Conservation (phyloP, 345 rosid genomes). For the Arabidopsis arenosa region DNA sequence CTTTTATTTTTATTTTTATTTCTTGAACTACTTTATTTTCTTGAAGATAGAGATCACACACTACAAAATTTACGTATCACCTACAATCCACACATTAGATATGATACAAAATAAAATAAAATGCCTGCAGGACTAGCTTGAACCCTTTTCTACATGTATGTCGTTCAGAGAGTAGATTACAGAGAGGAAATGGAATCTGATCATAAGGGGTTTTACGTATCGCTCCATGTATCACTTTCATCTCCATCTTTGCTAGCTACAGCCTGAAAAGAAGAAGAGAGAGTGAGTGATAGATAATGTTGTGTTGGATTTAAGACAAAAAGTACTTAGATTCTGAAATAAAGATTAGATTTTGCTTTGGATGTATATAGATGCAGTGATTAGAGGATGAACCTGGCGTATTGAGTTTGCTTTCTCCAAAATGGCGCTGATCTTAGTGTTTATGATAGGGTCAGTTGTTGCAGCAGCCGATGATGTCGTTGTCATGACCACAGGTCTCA, state of each 20-base stretch:
- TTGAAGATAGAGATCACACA: conserved; percentile 29
- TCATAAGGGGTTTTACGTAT: conserved; percentile 29
- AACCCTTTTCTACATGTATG: not conserved
- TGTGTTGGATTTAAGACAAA: conserved; percentile 15
- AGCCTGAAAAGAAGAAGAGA: conserved; percentile 57
- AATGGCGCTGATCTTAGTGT: conserved; percentile 73
- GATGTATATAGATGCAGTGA: not conserved
- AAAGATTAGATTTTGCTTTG: conserved; percentile 5
- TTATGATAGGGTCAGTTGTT: conserved; percentile 53
- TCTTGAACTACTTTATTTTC: conserved; percentile 22
- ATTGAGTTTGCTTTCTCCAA: conserved; percentile 95
- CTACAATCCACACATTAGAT: conserved; percentile 35
- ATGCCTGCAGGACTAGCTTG: conserved; percentile 28
- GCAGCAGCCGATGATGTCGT: conserved; percentile 53
- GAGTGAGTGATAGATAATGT: not conserved
- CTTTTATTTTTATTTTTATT: not conserved
- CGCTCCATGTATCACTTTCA: conserved; percentile 87
- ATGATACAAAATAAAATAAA: conserved; percentile 16
- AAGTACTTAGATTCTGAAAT: conserved; percentile 17
- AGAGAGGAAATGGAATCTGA: conserved; percentile 1
- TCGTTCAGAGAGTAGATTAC: not conserved
- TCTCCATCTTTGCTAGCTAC: conserved; percentile 81
- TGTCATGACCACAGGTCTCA: conserved; percentile 60
- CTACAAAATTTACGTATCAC: conserved; percentile 23
- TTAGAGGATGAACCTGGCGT: conserved; percentile 67